Percentiles rank a stretch among this genome's conserved stretches.
Conservation (phyloP, 106 monocot genomes). For the Phalaenopsis aphrodite region DNA sequence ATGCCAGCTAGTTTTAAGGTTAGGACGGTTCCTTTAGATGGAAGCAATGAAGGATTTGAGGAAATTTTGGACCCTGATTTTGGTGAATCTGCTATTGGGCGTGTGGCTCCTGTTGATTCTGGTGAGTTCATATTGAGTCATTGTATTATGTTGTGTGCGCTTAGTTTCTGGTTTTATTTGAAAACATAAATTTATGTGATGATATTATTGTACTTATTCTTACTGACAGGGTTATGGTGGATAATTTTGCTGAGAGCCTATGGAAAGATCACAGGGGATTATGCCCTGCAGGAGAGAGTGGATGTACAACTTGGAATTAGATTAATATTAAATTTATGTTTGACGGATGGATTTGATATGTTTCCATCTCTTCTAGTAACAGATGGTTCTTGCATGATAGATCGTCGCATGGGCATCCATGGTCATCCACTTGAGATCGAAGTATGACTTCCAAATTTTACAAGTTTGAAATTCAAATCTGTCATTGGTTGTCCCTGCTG, state of each 20-base stretch:
- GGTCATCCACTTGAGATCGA: slow-evolving; percentile 99
- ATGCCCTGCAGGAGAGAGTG: slow-evolving; percentile 77
- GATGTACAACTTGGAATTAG: slow-evolving; percentile 94
- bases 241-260: slow-evolving; percentile 92
- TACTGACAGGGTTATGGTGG: slow-evolving; percentile 80
- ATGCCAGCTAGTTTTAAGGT: slow-evolving; percentile 99
- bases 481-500: neutral
- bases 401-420: slow-evolving; percentile 98
- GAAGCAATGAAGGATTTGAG: slow-evolving; percentile 77
- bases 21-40: slow-evolving; percentile 66
- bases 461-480: slow-evolving; percentile 3
- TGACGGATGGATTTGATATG: slow-evolving; percentile 99
- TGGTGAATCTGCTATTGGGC: slow-evolving; percentile 93
- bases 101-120: slow-evolving; percentile 93
- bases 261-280: slow-evolving; percentile 86
- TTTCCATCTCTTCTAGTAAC: slow-evolving; percentile 91
- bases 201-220: slow-evolving; percentile 1
- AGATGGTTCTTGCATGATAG: slow-evolving; percentile 99
- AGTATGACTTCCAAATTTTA: slow-evolving; percentile 26
- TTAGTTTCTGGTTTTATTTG: neutral
- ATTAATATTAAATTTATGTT: slow-evolving; percentile 77
- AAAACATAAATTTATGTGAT: neutral
- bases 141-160: neutral
- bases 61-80: slow-evolving; percentile 94
- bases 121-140: slow-evolving; percentile 32